Evolutionary conservation across 345 rosid genomes (phyloP), one percentile per base, ranked within the genome.

Genomic region (Acer negundo): DNA sequence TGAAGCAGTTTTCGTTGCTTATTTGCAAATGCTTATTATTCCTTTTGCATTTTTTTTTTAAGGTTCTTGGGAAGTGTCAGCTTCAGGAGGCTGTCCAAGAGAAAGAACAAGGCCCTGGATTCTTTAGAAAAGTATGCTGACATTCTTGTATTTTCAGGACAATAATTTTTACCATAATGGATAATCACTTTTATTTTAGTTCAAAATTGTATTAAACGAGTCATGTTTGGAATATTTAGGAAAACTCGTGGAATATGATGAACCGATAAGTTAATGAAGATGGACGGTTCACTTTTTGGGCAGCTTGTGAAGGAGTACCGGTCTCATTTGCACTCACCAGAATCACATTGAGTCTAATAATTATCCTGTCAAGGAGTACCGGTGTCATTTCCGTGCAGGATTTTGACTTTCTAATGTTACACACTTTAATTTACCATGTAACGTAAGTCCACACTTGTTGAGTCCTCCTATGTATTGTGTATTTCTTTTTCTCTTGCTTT

Each of bases 51-150:
- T 74, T 47, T 31, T 31, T 31, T 31, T 42, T 38, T 5, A 55
- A 95, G 98, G 97, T 92, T 80, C 94, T 94, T 22, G 89, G 87
- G 2, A 96, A 91, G 81, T 96, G 97, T 85, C 99, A 94, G 80
- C 92, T 96, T 58, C 87, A 63, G 75, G 97, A 94, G 19, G 92
- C 90, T 13, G 92, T 94, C 40, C 89, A 89, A 83, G 97, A 90
- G 70, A 96, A 96, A 84, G 92, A 84, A 19, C 81, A 75, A 3
- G 94, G 99, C 12, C 12, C 81, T 92, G 59, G 95, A 90, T 69
- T 90, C 97, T 56, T 74, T 87, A 77, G 97, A 98, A 92, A 81
- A 83, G 76, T 65, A 17, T 72, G 62, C 53, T 4, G 15, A 15
- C 24, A 65, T 0, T 13, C 3, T 8, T 47, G 0, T 55, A 47